Evolutionary conservation across 2,329 filamentous ascomycete genomes (phyloP).

Genomic region (Alternaria sp.): DNA sequence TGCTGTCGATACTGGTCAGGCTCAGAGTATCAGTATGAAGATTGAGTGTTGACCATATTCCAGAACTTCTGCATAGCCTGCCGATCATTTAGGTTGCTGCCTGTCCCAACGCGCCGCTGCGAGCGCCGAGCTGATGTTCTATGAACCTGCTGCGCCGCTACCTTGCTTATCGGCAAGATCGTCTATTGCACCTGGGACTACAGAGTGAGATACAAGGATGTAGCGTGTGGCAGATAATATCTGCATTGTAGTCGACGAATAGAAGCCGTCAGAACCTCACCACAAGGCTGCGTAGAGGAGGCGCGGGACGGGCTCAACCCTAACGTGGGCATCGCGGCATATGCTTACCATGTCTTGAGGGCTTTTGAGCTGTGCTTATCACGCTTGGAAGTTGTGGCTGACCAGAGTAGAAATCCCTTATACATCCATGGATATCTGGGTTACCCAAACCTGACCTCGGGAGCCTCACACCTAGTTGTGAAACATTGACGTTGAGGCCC

Average conservation of each 20-base stretch:
- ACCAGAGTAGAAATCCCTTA: background rate
- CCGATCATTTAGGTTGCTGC: background rate
- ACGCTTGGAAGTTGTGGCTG: background rate
- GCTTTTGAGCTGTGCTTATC: conserved; percentile 8
- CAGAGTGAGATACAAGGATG: background rate
- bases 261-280: background rate
- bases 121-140: background rate
- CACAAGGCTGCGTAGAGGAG: background rate
- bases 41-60: background rate
- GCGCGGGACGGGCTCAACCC: background rate
- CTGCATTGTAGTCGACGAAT: background rate
- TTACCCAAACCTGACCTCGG: background rate
- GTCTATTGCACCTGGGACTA: background rate
- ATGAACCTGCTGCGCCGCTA: background rate
- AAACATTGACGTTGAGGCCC: background rate
- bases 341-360: conserved; percentile 6
- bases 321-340: background rate
- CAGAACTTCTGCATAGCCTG: conserved; percentile 1
- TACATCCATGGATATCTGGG: conserved; percentile 3
- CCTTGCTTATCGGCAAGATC: background rate
- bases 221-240: background rate
- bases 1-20: background rate
- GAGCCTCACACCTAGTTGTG: background rate
- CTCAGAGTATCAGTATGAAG: background rate
- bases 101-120: background rate